These are phyloP conservation scores for Rachicladosporium sp. DNA, from an alignment of 2,329 filamentous ascomycete genomes.

Conservation along the genomic window DNA sequence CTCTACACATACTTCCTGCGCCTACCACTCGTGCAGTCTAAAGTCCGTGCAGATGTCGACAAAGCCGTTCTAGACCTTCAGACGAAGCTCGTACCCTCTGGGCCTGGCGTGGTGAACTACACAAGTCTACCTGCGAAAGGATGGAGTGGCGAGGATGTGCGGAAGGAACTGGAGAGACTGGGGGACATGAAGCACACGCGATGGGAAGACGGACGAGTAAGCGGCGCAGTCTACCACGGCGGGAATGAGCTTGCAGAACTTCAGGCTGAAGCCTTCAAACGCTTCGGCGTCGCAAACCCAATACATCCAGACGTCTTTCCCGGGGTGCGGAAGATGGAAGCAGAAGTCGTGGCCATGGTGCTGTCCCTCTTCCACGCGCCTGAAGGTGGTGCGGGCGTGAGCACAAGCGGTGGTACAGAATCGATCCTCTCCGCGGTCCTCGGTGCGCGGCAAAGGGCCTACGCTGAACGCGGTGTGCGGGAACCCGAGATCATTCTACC, in stretches of 20 bases:
- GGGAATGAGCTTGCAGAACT: conserved; percentile 69
- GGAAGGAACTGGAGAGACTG: conserved; percentile 65
- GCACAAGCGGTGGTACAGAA: conserved; percentile 87
- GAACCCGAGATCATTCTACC: conserved; percentile 97
- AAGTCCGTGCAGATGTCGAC: conserved; percentile 73
- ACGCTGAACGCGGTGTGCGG: conserved; percentile 70
- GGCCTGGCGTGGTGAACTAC: conserved; percentile 59
- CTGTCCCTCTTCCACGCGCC: conserved; percentile 69
- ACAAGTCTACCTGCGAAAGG: conserved; percentile 70
- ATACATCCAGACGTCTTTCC: conserved; percentile 98
- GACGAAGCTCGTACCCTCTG: conserved; percentile 65
- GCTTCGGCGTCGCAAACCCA: conserved; percentile 90
- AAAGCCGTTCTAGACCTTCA: conserved; percentile 72
- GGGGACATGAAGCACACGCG: conserved; percentile 82
- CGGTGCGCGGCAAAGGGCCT: conserved; percentile 79
- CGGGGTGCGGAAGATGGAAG: conserved; percentile 97
- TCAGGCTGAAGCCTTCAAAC: conserved; percentile 84
- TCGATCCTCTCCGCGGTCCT: conserved; percentile 94
- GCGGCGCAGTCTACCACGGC: conserved; percentile 91
- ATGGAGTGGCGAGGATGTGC: conserved; percentile 66
- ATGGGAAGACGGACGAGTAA: conserved; percentile 94
- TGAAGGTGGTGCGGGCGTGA: conserved; percentile 70
- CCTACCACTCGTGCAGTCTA: conserved; percentile 71
- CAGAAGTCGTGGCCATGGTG: conserved; percentile 93
- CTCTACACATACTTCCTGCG: conserved; percentile 78